Evolutionary conservation across 371 early-diverging fungal species (phyloP), one percentile per base, ranked within the genome.

Genomic region (Mucor lusitanicus): DNA sequence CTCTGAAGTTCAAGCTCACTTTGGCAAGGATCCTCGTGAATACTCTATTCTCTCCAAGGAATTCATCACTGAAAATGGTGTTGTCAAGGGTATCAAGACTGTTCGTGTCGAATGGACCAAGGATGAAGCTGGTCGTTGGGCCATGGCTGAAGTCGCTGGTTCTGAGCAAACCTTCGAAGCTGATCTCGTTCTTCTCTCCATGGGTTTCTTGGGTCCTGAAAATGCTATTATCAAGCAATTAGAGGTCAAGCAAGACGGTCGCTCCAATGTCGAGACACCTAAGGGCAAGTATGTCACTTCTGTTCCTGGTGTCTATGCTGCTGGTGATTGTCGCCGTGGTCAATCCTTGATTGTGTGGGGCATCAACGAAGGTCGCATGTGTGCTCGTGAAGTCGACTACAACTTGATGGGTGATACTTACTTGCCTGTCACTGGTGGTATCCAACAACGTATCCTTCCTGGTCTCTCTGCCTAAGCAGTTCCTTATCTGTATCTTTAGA

Each of bases 141-240:
- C 71, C 12, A 96, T 97, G 96, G 76, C 83, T 64, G 96, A 97
- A 79, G 77, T 97, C 30, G 79, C 87, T 7, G 93, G 91, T 5
- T 87, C 93, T 2, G 94, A 94, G 73, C 81, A 94, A 73, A 86
- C 92, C 70, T 92, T 92, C 83, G 77, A 82, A 64, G 96, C 95
- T 17, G 97, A 97, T 71, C 72, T 98, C 37, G 92, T 98, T 40
- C 81, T 98, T 44, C 77, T 98, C 30, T 90, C 97, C 17, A 96
- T 98, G 97, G 98, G 98, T 42, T 98, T 98, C 88, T 69, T 95
- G 64, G 98, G 97, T 6, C 98, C 98, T 48, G 97, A 97, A 82
- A 88, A 92, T 57, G 89, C 84, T 32, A 74, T 96, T n/a, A 72
- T 94, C 28, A 85, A 90, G 78, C 90, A 92, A 74, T 85, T 96